A percentile compares a stretch with the other conserved stretches of the same genome.
These are phyloP conservation scores for Nicotiana undulata DNA, from an alignment of 257 asterid genomes.

Conservation along the genomic window DNA sequence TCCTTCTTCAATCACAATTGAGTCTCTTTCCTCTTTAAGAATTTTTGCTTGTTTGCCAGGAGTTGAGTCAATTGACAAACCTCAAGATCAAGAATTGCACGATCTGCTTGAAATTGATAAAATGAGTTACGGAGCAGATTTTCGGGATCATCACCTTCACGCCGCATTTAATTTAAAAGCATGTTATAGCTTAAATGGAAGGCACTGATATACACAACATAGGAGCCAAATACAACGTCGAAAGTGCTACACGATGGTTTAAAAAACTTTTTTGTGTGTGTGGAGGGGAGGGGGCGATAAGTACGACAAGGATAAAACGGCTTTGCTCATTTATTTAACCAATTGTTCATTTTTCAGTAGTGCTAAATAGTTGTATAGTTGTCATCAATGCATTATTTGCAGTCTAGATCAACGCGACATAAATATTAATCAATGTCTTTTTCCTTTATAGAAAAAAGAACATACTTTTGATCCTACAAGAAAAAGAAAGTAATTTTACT, in stretches of 20 bases:
- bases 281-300: neutral
- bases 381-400: neutral
- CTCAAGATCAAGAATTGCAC: conserved; percentile 90
- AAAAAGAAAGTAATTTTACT: neutral
- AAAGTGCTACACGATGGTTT: neutral
- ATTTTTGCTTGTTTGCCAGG: conserved; percentile 53
- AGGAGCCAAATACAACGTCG: neutral
- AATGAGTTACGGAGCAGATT: conserved; percentile 90
- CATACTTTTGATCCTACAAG: neutral
- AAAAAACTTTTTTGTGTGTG: neutral
- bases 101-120: conserved; percentile 92
- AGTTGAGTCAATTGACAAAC: conserved; percentile 30
- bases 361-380: neutral
- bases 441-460: neutral
- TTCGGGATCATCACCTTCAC: conserved; percentile 94
- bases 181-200: conserved; percentile 93
- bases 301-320: neutral
- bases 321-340: neutral
- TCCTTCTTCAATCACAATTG: conserved; percentile 81
- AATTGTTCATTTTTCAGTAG: neutral
- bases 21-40: conserved; percentile 75
- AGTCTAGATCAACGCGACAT: no score
- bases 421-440: no score
- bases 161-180: conserved; percentile 91
- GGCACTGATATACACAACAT: conserved; percentile 55